Evolutionary conservation across 2,329 filamentous ascomycete species (phyloP), one percentile per base, ranked within the genome.

Genomic region (Zasmidium citrigriseum): DNA sequence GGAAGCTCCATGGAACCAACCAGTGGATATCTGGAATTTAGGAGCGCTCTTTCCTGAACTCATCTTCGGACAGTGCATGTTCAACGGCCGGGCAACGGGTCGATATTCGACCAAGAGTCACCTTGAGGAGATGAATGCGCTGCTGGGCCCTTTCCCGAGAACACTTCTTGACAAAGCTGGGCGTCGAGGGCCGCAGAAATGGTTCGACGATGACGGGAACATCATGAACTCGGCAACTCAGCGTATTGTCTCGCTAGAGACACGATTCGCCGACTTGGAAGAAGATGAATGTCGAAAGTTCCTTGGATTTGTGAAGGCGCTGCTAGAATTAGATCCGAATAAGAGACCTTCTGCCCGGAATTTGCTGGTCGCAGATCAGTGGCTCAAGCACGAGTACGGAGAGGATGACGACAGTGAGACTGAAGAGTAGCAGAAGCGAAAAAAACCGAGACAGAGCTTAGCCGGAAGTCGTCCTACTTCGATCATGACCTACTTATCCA

Each of bases 21-120:
- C 55, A n/a, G 63, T 68, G 10, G 70, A 72, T 44, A 64, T 70
- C 4, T 72, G 69, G 68, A 70, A 66, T 52, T 48, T 67, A 10
- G 64, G 60, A 7, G 41, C 41, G 5, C 41, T 46, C 5, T 7
- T 46, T 9, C 41, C 41, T 18, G 41, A 46, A 18, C 20, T 46
- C 41, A n/a, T 46, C 9, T 46, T 18, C 41, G 20, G 41, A 9
- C 41, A 46, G 20, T 9, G 9, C 41, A 46, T 46, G 41, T 46
- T 46, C 41, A 46, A 46, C n/a, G 41, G 41, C 9, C 5, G 16
- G 9, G 41, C 16, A 9, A 18, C 41, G n/a, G 41, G 41, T 9
- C 5, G n/a, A 21, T 46, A 46, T n/a, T 7, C 7, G n/a, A 5
- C n/a, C 7, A 46, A 46, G 20, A 46, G 41, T 21, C 41, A 46